Base-by-base conservation (phyloP, 2,329 filamentous ascomycete species). In the Colletotrichum salicis region DNA sequence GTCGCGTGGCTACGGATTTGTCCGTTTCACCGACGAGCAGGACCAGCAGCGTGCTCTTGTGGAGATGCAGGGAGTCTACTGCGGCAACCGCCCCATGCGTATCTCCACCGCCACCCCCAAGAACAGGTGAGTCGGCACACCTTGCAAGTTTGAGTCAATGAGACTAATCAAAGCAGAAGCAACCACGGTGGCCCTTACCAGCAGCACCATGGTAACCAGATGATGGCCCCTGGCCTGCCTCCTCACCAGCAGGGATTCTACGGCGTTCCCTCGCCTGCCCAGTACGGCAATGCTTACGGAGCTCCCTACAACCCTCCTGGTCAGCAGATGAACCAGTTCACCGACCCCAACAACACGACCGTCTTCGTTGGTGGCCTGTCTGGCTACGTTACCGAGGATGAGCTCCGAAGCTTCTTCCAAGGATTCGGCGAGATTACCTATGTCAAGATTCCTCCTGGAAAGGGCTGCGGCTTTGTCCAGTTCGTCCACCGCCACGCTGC, bases 41-140 rank as follows among this genome's bases (percentile, higher is more conserved):
- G 96, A 99, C 80, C 96, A 98, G 86, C 96, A 99, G 86, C 94
- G 95, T 74, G 96, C 96, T 74, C 88, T 99, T 27, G 93, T 92
- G 64, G 96, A 99, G 86, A 99, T 99, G 96, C 96, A 99, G 86
- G 96, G 96, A 76, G 96, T 98, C 45, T 99, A 98, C 88, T 98
- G 96, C 81, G 96, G 96, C 75, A 99, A 98, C 86, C 91, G 96
- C 74, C 96, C 96, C 65, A 99, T 99, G 96, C 93, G 96, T 79
- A 98, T 99, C 81, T 97, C 94, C 63, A 98, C 96, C 73, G 96
- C 96, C 11, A 98, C 96, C 29, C 96, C 96, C 68, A 99, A 98
- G 92, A 98, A 98, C 87, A 87, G 88, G 86, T 88, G 82, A 66
- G 85, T 77, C 19, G 11, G 7, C 12, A 5, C 12, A n/a, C 24